Percentiles rank a stretch among this genome's conserved stretches.
Conservation (phyloP, 1,139 yeast species). For the Nakaseomyces uthaithaninus region DNA sequence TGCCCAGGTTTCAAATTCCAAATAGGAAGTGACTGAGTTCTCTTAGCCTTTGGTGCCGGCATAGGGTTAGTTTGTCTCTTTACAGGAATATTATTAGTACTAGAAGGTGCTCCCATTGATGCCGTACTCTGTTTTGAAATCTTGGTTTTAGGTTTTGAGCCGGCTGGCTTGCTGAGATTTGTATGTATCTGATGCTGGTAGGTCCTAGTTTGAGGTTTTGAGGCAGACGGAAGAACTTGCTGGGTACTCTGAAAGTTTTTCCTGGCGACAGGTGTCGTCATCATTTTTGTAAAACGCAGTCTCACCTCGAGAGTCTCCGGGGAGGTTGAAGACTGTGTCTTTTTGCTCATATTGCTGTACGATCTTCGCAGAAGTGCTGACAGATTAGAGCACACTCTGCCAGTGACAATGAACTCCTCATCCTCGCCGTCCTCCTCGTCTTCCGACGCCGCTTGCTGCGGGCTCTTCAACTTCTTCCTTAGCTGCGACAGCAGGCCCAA, state of each 20-base stretch:
- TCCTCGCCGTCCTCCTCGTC: constrained; percentile 17
- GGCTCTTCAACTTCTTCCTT: constrained; percentile 26
- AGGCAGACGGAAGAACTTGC: background rate
- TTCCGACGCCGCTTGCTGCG: constrained; percentile 18
- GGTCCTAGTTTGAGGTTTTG: constrained; percentile 9
- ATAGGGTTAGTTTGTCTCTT: constrained; percentile 31
- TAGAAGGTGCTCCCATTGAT: constrained; percentile 3
- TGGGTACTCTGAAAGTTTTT: background rate
- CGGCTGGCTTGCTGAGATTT: constrained; percentile 4
- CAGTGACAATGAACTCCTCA: constrained; percentile 44
- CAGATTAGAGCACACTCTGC: constrained; percentile 63
- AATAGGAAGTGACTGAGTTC: constrained; percentile 57
- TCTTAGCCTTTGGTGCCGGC: constrained; percentile 48
- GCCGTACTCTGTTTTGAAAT: background rate
- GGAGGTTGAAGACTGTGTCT: constrained; percentile 5
- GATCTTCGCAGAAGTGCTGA: constrained; percentile 47
- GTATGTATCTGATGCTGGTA: constrained; percentile 6
- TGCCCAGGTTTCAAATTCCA: constrained; percentile 37
- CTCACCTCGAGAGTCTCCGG: constrained; percentile 57
- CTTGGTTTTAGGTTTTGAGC: constrained; percentile 8
- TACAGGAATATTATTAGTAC: constrained; percentile 8
- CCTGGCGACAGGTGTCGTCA: constrained; percentile 7
- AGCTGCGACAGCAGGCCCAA: constrained; percentile 53
- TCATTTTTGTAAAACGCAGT: constrained; percentile 44
- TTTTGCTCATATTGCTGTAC: constrained; percentile 26